Evolutionary conservation across 805 yeast species (phyloP).

Genomic region (Saccharomyces eubayanus): DNA sequence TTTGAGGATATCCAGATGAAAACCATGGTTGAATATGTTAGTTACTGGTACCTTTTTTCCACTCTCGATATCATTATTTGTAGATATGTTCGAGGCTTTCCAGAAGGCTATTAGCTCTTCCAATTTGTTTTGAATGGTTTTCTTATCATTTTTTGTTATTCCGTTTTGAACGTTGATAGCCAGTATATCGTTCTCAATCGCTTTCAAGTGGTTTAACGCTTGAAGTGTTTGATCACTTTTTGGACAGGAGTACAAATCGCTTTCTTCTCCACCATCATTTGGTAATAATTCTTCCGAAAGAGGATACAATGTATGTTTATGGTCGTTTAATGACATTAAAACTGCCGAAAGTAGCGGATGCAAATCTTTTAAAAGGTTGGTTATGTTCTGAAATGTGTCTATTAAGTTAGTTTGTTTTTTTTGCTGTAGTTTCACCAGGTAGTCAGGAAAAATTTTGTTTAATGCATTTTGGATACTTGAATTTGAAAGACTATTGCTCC

Average conservation of each 20-base stretch:
- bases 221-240: background rate
- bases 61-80: background rate
- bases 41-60: background rate
- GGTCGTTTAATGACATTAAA: background rate
- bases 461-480: background rate
- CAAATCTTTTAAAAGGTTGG: background rate
- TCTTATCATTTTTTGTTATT: background rate
- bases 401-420: background rate
- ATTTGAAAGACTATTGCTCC: background rate
- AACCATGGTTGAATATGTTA: background rate
- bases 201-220: background rate
- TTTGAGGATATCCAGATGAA: background rate
- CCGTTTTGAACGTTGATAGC: background rate
- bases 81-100: background rate
- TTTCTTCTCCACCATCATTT: background rate
- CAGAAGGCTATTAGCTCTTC: background rate
- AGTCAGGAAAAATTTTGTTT: slow-evolving; percentile 1
- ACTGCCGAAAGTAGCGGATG: background rate
- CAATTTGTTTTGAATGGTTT: background rate
- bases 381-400: background rate
- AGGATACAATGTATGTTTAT: background rate
- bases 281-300: background rate
- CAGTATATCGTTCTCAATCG: background rate
- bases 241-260: background rate
- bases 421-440: background rate